These are phyloP conservation scores for Mycena polygramma DNA, from an alignment of 768 basidiomycete genomes.

Conservation along the genomic window DNA sequence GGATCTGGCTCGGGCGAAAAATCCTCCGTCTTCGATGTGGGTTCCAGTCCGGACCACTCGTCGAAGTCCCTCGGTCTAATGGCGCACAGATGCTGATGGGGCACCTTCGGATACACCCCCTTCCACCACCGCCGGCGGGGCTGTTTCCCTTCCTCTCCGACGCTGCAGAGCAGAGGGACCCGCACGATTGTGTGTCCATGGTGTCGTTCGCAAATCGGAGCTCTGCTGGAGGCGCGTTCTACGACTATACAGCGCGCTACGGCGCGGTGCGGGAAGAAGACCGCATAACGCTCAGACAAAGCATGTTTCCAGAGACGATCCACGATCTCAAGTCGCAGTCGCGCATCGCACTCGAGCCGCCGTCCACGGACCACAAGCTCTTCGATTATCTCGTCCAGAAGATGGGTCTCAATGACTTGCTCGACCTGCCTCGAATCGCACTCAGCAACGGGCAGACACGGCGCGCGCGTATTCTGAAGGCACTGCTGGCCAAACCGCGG, in stretches of 20 bases:
- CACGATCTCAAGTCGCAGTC: slow-evolving; percentile 34
- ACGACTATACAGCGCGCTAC: slow-evolving; percentile 94
- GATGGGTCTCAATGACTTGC: slow-evolving; percentile 70
- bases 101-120: slow-evolving; percentile 76
- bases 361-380: slow-evolving; percentile 41
- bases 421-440: slow-evolving; percentile 89
- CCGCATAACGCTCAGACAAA: slow-evolving; percentile 78
- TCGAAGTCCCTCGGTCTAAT: slow-evolving; percentile 1
- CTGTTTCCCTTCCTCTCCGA: slow-evolving; percentile 81
- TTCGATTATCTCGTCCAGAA: slow-evolving; percentile 67
- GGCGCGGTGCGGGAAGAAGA: slow-evolving; percentile 91
- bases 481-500: slow-evolving; percentile 77
- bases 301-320: slow-evolving; percentile 70
- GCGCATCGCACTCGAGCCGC: slow-evolving; percentile 43
- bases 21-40: slow-evolving; percentile 73
- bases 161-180: slow-evolving; percentile 52
- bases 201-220: slow-evolving; percentile 79
- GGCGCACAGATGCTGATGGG: slow-evolving; percentile 73
- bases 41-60: slow-evolving; percentile 30
- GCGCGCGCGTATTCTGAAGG: slow-evolving; percentile 85
- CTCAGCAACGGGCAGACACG: slow-evolving; percentile 94
- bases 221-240: slow-evolving; percentile 78
- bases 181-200: slow-evolving; percentile 62
- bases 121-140: slow-evolving; percentile 71
- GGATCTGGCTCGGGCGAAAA: slow-evolving; percentile 76